phyloP scores from a whole-genome alignment of 2,329 filamentous ascomycete genomes.

The Aspergillus caelatus region DNA sequence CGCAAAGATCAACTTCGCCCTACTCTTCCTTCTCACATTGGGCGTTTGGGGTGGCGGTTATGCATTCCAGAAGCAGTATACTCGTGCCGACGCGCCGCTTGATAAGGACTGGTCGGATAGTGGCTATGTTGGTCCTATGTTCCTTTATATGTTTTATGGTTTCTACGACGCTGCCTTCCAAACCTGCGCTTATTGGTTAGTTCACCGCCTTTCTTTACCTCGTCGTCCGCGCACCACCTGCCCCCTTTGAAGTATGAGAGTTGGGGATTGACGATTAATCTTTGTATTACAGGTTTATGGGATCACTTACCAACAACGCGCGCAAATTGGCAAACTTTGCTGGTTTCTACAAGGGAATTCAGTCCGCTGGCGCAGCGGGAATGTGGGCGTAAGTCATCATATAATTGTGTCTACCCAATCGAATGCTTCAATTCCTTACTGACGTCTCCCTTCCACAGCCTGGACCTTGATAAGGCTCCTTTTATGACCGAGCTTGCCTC shows the following conservation, averaged over 20 bases:
- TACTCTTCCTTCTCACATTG: conserved; percentile 72
- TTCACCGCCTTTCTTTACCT: conserved; percentile 4
- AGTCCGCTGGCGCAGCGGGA: conserved; percentile 78
- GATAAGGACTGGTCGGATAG: conserved; percentile 66
- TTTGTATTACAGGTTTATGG: conserved; percentile 71
- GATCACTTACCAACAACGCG: conserved; percentile 86
- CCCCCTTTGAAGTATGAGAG: not conserved
- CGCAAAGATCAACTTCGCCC: conserved; percentile 65
- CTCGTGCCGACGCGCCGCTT: conserved; percentile 42
- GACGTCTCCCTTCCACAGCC: conserved; percentile 60
- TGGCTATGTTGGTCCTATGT: conserved; percentile 77
- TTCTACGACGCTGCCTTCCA: conserved; percentile 91
- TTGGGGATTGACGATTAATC: not conserved
- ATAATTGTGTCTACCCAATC: not conserved
- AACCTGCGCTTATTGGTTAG: conserved; percentile 82
- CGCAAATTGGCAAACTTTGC: conserved; percentile 91
- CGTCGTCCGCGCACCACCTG: not conserved
- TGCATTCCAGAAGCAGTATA: conserved; percentile 69
- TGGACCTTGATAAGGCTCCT: conserved; percentile 64
- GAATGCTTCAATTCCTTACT: conserved; percentile 2
- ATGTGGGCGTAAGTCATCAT: conserved; percentile 44
- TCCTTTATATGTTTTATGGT: conserved; percentile 88
- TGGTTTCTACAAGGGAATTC: conserved; percentile 87
- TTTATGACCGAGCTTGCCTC: conserved; percentile 74
- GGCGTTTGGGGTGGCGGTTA: conserved; percentile 82